Percentiles rank a stretch among this genome's conserved stretches.
Conservation (phyloP, 148 eudicot species). For the Vaccinium myrtillus region DNA sequence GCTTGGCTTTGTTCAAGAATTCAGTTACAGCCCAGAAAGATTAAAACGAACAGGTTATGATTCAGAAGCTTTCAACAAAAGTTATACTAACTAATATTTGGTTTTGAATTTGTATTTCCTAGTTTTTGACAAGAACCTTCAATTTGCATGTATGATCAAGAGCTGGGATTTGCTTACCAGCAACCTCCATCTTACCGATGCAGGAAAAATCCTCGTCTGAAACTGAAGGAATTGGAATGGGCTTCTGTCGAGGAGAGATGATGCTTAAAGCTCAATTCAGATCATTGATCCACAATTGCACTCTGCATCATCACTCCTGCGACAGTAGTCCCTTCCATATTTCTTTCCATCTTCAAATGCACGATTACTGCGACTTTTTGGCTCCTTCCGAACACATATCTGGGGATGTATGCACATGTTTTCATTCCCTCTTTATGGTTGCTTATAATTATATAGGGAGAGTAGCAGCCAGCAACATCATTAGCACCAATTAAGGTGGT, state of each 20-base stretch:
- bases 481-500: no score
- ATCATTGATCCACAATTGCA: neutral
- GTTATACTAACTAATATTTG: neutral
- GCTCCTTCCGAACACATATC: neutral
- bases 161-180: neutral
- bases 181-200: neutral
- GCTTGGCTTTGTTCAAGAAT: neutral
- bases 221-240: neutral
- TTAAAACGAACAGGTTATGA: neutral
- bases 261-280: neutral
- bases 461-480: no score
- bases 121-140: no score
- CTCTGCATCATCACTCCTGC: slow-evolving; percentile 7
- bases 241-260: neutral
- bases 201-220: neutral
- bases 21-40: neutral
- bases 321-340: neutral
- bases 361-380: neutral
- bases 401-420: no score
- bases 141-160: neutral
- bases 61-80: neutral
- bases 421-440: neutral
- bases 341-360: neutral
- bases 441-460: no score
- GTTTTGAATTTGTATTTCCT: neutral